phyloP scores from a whole-genome alignment of 306 rosid genomes.

The Datisca glomerata region DNA sequence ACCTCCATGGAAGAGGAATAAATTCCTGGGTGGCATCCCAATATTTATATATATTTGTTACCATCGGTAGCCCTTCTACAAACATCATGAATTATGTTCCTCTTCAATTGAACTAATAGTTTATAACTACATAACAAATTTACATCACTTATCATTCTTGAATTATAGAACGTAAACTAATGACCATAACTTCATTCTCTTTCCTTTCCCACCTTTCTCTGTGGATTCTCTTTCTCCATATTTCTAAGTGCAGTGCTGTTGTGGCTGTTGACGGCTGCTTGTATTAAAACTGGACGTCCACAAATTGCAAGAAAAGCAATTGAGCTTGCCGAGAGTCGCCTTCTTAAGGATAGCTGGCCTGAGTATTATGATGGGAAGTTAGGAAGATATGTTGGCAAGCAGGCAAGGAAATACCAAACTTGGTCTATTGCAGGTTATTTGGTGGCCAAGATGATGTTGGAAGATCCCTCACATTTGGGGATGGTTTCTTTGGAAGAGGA shows the following conservation, averaged over 20 bases:
- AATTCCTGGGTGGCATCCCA: no score
- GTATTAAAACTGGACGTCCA: slow-evolving; percentile 81
- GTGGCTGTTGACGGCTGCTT: slow-evolving; percentile 85
- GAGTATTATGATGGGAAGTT: slow-evolving; percentile 86
- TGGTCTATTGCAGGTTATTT: slow-evolving; percentile 92
- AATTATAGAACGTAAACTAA: no score
- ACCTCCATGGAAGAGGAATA: no score
- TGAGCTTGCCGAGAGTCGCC: slow-evolving; percentile 78
- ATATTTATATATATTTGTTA: no score
- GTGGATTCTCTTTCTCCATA: neutral
- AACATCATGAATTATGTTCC: no score
- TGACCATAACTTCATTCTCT: neutral
- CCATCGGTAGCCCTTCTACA: no score
- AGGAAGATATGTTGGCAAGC: slow-evolving; percentile 74
- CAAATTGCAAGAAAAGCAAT: slow-evolving; percentile 81
- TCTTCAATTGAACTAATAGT: no score
- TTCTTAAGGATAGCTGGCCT: slow-evolving; percentile 84
- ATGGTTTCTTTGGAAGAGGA: slow-evolving; percentile 93
- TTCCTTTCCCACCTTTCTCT: neutral
- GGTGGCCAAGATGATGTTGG: slow-evolving; percentile 90
- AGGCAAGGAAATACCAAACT: slow-evolving; percentile 85
- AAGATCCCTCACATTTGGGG: slow-evolving; percentile 83
- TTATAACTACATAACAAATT: no score
- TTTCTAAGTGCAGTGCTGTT: slow-evolving; percentile 50
- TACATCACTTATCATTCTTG: no score